Evolutionary conservation across 768 basidiomycete species (phyloP).

Genomic region (Coprinopsis cinerea): DNA sequence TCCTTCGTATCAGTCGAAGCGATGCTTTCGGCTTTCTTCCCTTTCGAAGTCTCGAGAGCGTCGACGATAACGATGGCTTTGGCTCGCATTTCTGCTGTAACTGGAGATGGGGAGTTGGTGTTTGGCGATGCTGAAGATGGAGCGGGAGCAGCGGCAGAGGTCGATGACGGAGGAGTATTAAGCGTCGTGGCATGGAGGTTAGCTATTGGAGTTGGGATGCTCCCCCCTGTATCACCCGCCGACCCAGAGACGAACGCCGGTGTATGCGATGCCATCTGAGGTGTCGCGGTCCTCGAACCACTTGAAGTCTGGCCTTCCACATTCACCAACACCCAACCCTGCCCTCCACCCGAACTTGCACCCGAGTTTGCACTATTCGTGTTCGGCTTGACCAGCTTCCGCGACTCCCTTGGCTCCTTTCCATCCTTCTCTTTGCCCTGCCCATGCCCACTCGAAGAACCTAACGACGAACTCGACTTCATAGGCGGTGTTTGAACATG

Average conservation of each 20-base stretch:
- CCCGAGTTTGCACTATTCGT: neutral
- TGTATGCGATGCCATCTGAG: neutral
- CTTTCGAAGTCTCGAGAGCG: constrained; percentile 42
- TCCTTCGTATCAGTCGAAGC: neutral
- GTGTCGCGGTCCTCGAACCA: neutral
- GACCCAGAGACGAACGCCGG: neutral
- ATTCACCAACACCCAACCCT: constrained; percentile 65
- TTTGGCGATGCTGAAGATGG: constrained; percentile 17
- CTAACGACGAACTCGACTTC: neutral
- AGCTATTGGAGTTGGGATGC: neutral
- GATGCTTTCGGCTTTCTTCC: constrained; percentile 25
- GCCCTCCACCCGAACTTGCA: constrained; percentile 26
- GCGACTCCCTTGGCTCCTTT: constrained; percentile 13
- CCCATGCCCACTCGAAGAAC: neutral
- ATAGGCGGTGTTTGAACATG: neutral
- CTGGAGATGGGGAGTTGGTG: constrained; percentile 25
- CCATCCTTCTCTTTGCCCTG: neutral
- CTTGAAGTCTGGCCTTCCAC: constrained; percentile 34
- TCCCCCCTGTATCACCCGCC: neutral
- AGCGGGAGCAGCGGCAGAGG: constrained; percentile 8
- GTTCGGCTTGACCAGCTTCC: constrained; percentile 21
- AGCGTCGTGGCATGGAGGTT: neutral
- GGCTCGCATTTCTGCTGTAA: constrained; percentile 20
- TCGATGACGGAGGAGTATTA: neutral
- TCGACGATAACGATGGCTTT: constrained; percentile 62